Conservation (phyloP, 225 moss, liverwort and hornwort species). For the Straminergon stramineum region DNA sequence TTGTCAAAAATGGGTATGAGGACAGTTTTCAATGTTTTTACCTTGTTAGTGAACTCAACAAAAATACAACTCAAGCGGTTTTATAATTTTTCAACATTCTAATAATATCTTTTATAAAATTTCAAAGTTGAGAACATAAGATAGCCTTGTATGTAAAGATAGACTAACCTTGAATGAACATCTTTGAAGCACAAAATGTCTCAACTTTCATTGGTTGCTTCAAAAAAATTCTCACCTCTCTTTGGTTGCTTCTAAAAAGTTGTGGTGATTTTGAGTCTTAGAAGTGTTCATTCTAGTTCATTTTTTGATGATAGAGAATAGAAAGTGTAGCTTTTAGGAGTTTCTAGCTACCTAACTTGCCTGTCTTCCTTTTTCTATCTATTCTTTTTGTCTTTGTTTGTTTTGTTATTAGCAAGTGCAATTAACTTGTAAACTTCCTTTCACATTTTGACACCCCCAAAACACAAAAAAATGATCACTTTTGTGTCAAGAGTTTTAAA, state of each 20-base stretch:
- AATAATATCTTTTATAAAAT: neutral
- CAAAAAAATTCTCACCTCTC: neutral
- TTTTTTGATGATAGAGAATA: neutral
- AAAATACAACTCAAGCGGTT: neutral
- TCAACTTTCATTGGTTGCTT: neutral
- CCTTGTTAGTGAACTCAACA: neutral
- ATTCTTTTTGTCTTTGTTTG: neutral
- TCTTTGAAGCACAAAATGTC: neutral
- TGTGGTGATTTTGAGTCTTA: neutral
- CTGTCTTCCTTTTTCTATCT: neutral
- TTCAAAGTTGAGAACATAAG: neutral
- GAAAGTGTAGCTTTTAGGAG: neutral
- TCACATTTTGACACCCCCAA: neutral
- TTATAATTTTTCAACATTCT: neutral
- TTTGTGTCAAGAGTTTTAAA: neutral
- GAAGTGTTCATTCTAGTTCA: neutral
- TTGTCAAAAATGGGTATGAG: neutral
- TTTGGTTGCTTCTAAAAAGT: neutral
- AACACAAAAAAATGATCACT: fast-evolving
- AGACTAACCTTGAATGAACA: neutral
- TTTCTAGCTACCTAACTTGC: neutral
- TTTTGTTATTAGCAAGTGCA: neutral
- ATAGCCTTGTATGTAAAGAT: neutral
- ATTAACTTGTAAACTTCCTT: neutral
- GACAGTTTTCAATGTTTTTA: fast-evolving